Percentiles rank a stretch among this genome's conserved stretches.
phyloP scores from a whole-genome alignment of 139 green algal species.

The Zygnema circumcarinatum region DNA sequence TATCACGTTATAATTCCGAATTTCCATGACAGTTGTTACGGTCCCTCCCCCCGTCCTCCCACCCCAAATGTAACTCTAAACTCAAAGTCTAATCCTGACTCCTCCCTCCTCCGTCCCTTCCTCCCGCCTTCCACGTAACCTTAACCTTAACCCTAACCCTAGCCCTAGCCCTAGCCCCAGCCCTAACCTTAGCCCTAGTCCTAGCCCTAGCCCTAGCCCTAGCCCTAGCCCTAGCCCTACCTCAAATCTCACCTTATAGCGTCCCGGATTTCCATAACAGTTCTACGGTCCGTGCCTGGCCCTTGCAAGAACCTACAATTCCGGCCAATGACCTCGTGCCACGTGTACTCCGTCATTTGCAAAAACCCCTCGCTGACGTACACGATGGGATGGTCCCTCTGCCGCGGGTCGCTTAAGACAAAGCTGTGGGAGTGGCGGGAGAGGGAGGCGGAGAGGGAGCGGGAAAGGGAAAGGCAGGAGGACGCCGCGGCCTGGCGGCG shows the following conservation, averaged over 20 bases:
- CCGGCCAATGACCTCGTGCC: conserved; percentile 92
- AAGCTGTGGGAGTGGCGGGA: not conserved
- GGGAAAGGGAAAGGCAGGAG: not conserved
- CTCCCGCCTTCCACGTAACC: too few relatives aligned
- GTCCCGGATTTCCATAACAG: conserved; percentile 78
- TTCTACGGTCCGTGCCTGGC: conserved; percentile 77
- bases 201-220: too few relatives aligned
- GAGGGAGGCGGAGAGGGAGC: not conserved
- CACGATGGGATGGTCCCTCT: conserved; percentile 87
- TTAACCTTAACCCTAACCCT: too few relatives aligned
- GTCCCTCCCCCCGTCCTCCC: too few relatives aligned
- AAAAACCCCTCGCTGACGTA: conserved; percentile 94
- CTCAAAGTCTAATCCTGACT: too few relatives aligned
- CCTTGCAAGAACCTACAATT: conserved; percentile 98
- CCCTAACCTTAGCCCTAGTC: too few relatives aligned
- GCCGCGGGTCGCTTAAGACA: conserved; percentile 18
- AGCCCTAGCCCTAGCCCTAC: too few relatives aligned
- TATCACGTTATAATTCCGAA: too few relatives aligned
- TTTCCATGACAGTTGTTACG: too few relatives aligned
- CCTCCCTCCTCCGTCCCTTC: too few relatives aligned
- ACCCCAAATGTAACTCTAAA: too few relatives aligned
- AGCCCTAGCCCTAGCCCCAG: too few relatives aligned
- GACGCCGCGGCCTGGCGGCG: not conserved
- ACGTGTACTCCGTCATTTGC: conserved; percentile 91
- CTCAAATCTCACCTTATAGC: conserved; percentile 36